Percentiles rank a stretch among this genome's conserved stretches.
These are phyloP conservation scores for Picea glauca DNA, from an alignment of 75 land plant genomes.

Conservation along the genomic window DNA sequence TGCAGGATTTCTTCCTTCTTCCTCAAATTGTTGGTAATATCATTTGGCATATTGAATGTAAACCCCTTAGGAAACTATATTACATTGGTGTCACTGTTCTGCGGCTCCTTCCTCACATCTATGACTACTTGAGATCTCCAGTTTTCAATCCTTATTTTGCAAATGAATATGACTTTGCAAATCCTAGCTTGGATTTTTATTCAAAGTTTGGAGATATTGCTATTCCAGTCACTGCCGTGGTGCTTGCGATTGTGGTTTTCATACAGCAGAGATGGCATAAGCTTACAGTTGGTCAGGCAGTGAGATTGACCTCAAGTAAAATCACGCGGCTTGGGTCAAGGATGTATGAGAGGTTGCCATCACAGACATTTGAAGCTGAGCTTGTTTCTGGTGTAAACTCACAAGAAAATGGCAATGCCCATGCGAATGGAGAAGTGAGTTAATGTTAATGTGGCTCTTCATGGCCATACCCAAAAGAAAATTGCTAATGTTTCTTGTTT, in stretches of 20 bases:
- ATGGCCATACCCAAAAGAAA: too few relatives aligned
- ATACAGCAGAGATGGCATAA: constrained; percentile 64
- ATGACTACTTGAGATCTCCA: constrained; percentile 48
- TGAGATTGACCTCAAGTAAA: constrained; percentile 20
- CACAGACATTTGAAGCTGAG: constrained; percentile 54
- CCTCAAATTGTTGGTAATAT: constrained; percentile 67
- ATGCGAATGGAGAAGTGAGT: too few relatives aligned
- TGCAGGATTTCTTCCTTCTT: constrained; percentile 75
- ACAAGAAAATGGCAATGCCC: background rate
- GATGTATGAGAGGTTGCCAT: constrained; percentile 61
- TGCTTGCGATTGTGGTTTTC: constrained; percentile 43
- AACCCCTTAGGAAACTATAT: constrained; percentile 50
- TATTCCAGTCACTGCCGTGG: constrained; percentile 41
- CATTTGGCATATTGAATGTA: constrained; percentile 48
- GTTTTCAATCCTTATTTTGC: constrained; percentile 51
- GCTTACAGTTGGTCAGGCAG: constrained; percentile 22
- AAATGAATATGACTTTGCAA: constrained; percentile 51
- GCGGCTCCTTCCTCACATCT: constrained; percentile 60
- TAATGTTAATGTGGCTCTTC: too few relatives aligned
- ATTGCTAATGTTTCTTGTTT: too few relatives aligned
- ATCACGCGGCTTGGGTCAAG: constrained; percentile 48
- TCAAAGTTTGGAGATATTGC: constrained; percentile 58
- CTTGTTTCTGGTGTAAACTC: constrained; percentile 35
- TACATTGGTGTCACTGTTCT: constrained; percentile 61
- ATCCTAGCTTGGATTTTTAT: constrained; percentile 59